Evolutionary conservation across 176 grass and related monocot genomes (phyloP).

Genomic region (Hordeum vulgare): DNA sequence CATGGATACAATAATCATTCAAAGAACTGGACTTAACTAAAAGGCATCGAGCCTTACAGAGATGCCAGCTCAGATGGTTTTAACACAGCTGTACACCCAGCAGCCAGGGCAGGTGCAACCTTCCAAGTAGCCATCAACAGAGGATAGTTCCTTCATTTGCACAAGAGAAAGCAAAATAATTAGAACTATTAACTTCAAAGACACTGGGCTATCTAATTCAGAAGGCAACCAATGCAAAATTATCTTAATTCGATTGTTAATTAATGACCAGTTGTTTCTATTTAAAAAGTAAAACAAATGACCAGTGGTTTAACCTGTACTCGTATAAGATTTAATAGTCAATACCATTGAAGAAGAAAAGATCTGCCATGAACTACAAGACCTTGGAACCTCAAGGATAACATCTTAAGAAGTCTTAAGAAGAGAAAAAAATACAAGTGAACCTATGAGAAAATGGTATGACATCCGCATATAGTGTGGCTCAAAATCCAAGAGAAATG

Average conservation of each 20-base stretch:
- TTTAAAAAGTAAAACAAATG: background rate
- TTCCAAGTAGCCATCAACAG: constrained; percentile 96
- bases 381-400: background rate
- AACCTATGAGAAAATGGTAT: background rate
- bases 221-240: constrained; percentile 2
- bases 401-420: background rate
- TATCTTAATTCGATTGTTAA: background rate
- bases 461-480: background rate
- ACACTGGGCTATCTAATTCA: background rate
- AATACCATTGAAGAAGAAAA: background rate
- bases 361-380: background rate
- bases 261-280: background rate
- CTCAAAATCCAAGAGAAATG: background rate
- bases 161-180: background rate
- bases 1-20: constrained; percentile 1
- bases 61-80: constrained; percentile 90
- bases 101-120: constrained; percentile 93
- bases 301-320: background rate
- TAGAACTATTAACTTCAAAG: constrained; percentile 6
- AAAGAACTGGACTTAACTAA: background rate
- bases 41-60: constrained; percentile 54
- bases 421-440: background rate
- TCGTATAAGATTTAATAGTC: background rate
- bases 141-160: constrained; percentile 82
- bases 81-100: constrained; percentile 85